Evolutionary conservation across 75 land plant species (phyloP).

Genomic region (Selaginella moellendorffii): DNA sequence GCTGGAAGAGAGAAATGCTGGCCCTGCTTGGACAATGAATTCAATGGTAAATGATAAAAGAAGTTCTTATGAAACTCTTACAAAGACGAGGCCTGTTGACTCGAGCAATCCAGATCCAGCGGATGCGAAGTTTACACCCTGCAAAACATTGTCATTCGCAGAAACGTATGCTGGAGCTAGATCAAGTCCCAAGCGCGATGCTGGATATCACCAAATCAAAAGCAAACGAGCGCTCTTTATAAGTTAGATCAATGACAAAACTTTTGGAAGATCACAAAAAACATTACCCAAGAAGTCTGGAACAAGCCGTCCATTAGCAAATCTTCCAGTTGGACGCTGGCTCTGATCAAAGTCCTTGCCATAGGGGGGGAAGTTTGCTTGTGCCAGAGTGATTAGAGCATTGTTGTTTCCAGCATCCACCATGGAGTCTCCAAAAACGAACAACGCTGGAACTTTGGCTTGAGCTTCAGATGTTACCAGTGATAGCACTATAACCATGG

Average conservation of each 20-base stretch:
- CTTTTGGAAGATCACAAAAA: too few relatives aligned
- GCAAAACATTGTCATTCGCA: background rate
- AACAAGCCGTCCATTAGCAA: background rate
- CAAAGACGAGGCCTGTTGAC: background rate
- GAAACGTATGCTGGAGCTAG: background rate
- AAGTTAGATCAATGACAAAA: too few relatives aligned
- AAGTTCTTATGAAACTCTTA: too few relatives aligned
- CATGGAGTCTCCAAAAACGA: background rate
- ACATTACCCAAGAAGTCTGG: background rate
- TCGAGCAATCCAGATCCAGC: background rate
- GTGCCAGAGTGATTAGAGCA: background rate
- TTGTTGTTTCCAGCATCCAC: background rate
- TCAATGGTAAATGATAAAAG: too few relatives aligned
- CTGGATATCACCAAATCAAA: background rate
- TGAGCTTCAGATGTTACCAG: too few relatives aligned
- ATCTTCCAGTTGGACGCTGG: background rate
- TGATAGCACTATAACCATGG: too few relatives aligned
- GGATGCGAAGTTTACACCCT: background rate
- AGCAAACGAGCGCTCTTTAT: too few relatives aligned
- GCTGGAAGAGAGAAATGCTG: constrained; percentile 1
- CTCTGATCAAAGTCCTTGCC: background rate
- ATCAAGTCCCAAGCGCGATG: background rate
- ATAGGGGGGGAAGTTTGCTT: background rate
- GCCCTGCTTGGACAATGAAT: too few relatives aligned
- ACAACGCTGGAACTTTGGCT: background rate